phyloP scores from a whole-genome alignment of 768 basidiomycete genomes.

The Pisolithus marmoratus region DNA sequence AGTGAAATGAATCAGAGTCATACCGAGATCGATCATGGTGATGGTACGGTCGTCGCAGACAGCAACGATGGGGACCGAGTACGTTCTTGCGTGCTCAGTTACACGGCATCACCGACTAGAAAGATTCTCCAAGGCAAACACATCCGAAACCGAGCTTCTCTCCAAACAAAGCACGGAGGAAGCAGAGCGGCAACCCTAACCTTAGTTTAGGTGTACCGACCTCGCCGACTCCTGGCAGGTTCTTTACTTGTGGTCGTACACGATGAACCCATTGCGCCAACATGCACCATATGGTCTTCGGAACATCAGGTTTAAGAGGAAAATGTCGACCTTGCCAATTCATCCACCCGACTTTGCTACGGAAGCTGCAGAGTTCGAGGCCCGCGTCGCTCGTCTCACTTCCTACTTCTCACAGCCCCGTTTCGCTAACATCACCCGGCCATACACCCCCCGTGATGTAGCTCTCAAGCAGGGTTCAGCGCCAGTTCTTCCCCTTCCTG shows the following conservation, averaged over 20 bases:
- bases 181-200: conserved; percentile 22
- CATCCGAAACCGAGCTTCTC: background rate
- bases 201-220: conserved; percentile 31
- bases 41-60: too few species aligned
- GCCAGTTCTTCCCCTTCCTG: conserved; percentile 70
- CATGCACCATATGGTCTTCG: conserved; percentile 26
- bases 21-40: too few species aligned
- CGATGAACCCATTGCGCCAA: conserved; percentile 18
- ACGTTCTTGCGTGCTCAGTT: background rate
- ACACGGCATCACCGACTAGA: background rate
- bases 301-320: conserved; percentile 4
- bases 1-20: too few species aligned
- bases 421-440: conserved; percentile 66
- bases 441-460: conserved; percentile 75
- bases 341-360: conserved; percentile 51
- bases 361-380: conserved; percentile 54
- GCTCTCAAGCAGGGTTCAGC: conserved; percentile 87
- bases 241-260: conserved; percentile 32
- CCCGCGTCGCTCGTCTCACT: conserved; percentile 56
- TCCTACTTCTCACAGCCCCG: conserved; percentile 74
- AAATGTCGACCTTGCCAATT: conserved; percentile 49
- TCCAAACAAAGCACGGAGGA: background rate
- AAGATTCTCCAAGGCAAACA: background rate
- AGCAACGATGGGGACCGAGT: too few species aligned
- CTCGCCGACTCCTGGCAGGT: conserved; percentile 24